Percentiles rank a stretch among this genome's conserved stretches.
phyloP scores from a whole-genome alignment of 2,329 filamentous ascomycete genomes.

The Aspergillus ibericus region DNA sequence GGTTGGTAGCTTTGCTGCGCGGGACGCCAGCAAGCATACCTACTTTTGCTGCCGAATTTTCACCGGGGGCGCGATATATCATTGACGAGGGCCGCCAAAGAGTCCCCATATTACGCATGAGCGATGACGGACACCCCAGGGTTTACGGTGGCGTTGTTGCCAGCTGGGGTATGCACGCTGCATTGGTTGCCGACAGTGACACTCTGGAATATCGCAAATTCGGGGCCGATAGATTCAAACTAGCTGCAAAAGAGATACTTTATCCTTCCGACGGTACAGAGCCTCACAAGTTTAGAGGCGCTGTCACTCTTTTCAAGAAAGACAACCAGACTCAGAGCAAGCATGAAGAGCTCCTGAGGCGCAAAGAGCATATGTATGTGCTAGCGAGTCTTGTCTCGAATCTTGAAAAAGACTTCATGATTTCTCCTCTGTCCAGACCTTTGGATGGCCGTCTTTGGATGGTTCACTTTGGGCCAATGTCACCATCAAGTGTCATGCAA shows the following conservation, averaged over 20 bases:
- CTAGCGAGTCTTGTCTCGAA: constrained; percentile 75
- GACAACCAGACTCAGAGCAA: constrained; percentile 18
- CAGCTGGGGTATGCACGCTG: constrained; percentile 87
- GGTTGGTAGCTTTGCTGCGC: constrained; percentile 60
- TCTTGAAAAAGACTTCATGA: constrained; percentile 76
- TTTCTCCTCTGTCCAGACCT: constrained; percentile 71
- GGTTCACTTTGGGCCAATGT: constrained; percentile 70
- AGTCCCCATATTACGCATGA: constrained; percentile 19
- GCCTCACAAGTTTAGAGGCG: constrained; percentile 59
- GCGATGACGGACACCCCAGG: constrained; percentile 33
- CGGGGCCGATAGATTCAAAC: constrained; percentile 75
- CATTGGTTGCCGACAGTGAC: constrained; percentile 87
- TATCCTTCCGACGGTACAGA: constrained; percentile 53
- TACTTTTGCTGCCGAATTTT: constrained; percentile 63
- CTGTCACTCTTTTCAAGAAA: constrained; percentile 47
- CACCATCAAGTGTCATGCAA: constrained; percentile 67
- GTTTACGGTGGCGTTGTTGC: constrained; percentile 77
- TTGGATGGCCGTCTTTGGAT: constrained; percentile 70
- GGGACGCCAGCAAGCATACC: constrained; percentile 60
- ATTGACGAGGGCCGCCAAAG: constrained; percentile 49
- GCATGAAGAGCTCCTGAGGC: constrained; percentile 35
- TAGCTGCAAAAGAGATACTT: constrained; percentile 79
- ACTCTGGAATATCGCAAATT: constrained; percentile 75
- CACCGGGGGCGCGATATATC: constrained; percentile 53
- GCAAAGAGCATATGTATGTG: constrained; percentile 68